phyloP scores from a whole-genome alignment of 345 rosid genomes.

The Aegle marmelos region DNA sequence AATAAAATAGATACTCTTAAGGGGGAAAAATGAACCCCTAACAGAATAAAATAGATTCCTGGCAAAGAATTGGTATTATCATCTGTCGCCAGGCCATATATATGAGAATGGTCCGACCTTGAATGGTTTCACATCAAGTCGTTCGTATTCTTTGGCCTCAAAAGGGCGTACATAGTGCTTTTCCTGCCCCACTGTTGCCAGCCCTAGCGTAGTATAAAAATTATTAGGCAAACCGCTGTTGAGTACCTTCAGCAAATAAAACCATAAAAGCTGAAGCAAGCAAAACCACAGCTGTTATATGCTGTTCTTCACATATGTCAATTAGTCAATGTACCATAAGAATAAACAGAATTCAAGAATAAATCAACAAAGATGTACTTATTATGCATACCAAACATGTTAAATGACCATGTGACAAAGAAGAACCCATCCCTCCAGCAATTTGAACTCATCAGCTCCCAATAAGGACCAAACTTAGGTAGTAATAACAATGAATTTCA shows the following conservation, averaged over 20 bases:
- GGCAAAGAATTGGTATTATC: background rate
- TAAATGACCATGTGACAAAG: background rate
- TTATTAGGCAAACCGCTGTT: background rate
- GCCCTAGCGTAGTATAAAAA: conserved; percentile 25
- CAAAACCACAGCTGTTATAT: background rate
- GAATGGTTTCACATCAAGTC: conserved; percentile 38
- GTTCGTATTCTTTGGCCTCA: conserved; percentile 56
- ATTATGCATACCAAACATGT: background rate
- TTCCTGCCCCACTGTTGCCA: conserved; percentile 46
- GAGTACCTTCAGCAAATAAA: background rate
- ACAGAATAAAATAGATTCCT: background rate
- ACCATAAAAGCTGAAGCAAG: background rate
- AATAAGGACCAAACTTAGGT: background rate
- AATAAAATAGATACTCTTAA: background rate
- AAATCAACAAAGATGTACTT: background rate
- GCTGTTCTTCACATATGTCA: background rate
- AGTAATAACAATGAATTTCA: background rate
- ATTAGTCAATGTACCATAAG: background rate
- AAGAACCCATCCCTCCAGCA: background rate
- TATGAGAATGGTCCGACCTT: conserved; percentile 44
- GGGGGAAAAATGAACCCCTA: background rate
- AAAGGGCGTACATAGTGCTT: conserved; percentile 42
- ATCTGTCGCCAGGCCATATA: background rate
- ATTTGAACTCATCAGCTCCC: background rate
- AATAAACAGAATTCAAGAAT: background rate